A percentile compares a stretch with the other conserved stretches of the same genome.
Evolutionary conservation across 768 basidiomycete species (phyloP).

Genomic region (Suillus spraguei): DNA sequence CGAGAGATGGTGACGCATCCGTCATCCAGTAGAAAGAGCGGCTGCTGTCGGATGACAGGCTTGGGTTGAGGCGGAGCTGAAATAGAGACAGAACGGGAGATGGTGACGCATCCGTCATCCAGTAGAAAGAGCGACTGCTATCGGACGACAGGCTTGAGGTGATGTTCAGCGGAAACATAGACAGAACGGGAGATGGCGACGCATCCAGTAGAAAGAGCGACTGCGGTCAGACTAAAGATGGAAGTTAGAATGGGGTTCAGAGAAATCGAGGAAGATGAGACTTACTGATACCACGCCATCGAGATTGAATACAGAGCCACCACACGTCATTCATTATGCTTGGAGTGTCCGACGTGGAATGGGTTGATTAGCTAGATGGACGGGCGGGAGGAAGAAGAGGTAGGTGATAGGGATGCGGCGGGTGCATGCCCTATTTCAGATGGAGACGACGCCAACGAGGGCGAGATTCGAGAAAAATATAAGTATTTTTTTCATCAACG

Average conservation of each 20-base stretch:
- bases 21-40: background rate
- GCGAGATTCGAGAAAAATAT: background rate
- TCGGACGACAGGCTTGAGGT: background rate
- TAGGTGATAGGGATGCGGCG: background rate
- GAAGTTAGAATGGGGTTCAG: background rate
- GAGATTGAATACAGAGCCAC: background rate
- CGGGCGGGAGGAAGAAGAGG: background rate
- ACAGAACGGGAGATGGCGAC: background rate
- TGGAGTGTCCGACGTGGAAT: background rate
- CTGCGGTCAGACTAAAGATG: background rate
- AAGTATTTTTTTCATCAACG: background rate
- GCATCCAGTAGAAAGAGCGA: background rate
- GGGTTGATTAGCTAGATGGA: background rate
- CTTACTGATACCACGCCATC: background rate
- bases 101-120: background rate
- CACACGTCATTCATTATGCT: background rate
- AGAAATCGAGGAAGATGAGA: background rate
- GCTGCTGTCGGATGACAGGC: background rate
- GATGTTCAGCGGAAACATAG: background rate
- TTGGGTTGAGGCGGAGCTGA: too few species aligned
- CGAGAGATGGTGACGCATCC: background rate
- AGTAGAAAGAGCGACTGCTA: background rate
- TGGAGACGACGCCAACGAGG: background rate
- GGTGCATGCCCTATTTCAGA: background rate
- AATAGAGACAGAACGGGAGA: background rate